A percentile compares a stretch with the other conserved stretches of the same genome.
Evolutionary conservation across 495 filamentous ascomycete species (phyloP).

Genomic region (Annulohypoxylon moriforme): DNA sequence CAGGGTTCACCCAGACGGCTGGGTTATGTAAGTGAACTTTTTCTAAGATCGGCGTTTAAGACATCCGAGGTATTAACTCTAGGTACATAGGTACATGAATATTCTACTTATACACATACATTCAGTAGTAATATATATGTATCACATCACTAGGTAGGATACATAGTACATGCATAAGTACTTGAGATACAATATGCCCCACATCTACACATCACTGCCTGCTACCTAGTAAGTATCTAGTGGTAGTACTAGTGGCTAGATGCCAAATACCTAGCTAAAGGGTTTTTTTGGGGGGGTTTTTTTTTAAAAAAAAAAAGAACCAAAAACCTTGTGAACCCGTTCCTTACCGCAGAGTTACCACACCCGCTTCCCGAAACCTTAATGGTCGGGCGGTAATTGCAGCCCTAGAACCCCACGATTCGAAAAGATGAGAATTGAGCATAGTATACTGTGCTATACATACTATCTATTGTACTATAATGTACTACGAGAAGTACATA

Average conservation of each 20-base stretch:
- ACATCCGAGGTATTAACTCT: conserved; percentile 12
- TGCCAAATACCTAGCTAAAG: no score
- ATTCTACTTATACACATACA: no score
- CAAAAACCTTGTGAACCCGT: conserved; percentile 21
- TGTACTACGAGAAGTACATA: not conserved
- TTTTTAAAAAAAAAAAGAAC: no score
- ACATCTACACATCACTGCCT: no score
- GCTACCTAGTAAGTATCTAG: no score
- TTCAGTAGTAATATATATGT: conserved; percentile 1
- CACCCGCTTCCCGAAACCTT: conserved; percentile 30
- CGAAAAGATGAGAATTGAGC: not conserved
- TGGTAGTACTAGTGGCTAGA: no score
- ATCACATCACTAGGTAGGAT: not conserved
- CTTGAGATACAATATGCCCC: no score
- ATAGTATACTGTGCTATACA: conserved; percentile 13
- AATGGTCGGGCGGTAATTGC: conserved; percentile 22
- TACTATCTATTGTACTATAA: conserved; percentile 10
- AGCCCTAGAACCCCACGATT: conserved; percentile 24
- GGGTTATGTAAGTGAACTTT: conserved; percentile 8
- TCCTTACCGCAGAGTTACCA: conserved; percentile 10
- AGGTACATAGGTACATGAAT: not conserved
- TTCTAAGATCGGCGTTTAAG: conserved; percentile 8
- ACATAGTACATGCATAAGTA: no score
- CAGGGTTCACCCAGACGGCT: conserved; percentile 1
- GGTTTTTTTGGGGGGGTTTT: no score